Evolutionary conservation across 164 flowering plant species (phyloP).

Genomic region (Vitis labrusca): DNA sequence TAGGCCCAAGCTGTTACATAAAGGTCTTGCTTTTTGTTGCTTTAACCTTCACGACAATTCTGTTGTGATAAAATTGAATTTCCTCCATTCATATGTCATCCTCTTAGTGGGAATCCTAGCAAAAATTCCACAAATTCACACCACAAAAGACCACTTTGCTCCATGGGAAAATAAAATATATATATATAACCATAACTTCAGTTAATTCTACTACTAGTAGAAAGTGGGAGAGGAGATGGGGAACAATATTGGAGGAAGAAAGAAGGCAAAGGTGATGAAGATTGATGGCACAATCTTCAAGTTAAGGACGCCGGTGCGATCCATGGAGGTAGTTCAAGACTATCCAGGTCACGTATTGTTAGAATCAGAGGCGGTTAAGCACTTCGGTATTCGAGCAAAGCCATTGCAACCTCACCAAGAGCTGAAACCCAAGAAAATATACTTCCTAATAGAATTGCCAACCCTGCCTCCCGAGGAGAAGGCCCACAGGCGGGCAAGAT

Average conservation of each 20-base stretch:
- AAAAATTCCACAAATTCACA: constrained; percentile 11
- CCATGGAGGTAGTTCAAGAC: constrained; percentile 25
- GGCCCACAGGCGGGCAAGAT: constrained; percentile 25
- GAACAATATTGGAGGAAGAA: constrained; percentile 33
- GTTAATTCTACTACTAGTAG: no score
- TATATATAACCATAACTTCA: no score
- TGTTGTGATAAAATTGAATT: no score
- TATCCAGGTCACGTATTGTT: constrained; percentile 34
- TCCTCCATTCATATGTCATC: no score
- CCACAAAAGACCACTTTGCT: background rate
- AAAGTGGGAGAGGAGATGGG: constrained; percentile 30
- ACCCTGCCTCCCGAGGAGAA: constrained; percentile 3
- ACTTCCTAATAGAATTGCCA: constrained; percentile 26
- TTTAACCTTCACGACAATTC: no score
- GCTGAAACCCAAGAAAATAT: constrained; percentile 29
- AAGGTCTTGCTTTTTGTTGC: no score
- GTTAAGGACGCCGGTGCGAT: constrained; percentile 28
- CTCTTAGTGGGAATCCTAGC: no score
- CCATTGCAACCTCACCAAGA: constrained; percentile 32
- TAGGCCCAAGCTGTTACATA: no score
- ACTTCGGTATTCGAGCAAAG: constrained; percentile 35
- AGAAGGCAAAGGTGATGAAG: constrained; percentile 41
- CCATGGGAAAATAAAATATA: no score
- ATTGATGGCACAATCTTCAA: constrained; percentile 34
- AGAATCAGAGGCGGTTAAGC: constrained; percentile 31